Conservation (phyloP, 78 protist species). For the Isochrysis galbana region DNA sequence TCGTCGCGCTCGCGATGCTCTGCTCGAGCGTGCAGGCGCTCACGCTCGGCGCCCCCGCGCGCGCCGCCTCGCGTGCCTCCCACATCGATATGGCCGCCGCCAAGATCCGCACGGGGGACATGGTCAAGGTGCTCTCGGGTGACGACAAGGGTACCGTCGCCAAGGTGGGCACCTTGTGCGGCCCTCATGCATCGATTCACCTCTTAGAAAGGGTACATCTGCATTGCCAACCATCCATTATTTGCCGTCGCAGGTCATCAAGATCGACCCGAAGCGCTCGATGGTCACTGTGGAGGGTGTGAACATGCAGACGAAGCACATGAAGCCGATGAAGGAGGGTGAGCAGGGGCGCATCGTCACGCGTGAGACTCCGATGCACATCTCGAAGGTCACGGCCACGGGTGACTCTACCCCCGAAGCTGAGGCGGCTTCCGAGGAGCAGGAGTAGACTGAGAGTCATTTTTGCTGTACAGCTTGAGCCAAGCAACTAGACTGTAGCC, state of each 20-base stretch:
- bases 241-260: neutral
- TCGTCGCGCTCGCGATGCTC: neutral
- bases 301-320: neutral
- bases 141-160: neutral
- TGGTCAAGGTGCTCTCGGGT: neutral
- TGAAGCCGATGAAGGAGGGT: neutral
- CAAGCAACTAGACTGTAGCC: too few relatives aligned
- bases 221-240: too few relatives aligned
- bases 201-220: too few relatives aligned
- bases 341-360: neutral
- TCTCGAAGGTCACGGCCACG: neutral
- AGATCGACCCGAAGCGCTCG: neutral
- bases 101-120: neutral
- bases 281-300: neutral
- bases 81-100: neutral
- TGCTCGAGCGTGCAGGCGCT: neutral
- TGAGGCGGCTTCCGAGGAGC: too few relatives aligned
- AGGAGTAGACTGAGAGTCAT: too few relatives aligned
- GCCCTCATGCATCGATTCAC: too few relatives aligned
- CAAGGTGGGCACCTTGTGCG: neutral
- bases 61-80: neutral
- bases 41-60: neutral
- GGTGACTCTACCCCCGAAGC: neutral
- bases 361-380: neutral
- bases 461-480: too few relatives aligned